These are phyloP conservation scores for Dalbergia cultrata DNA, from an alignment of 306 rosid genomes.

Conservation along the genomic window DNA sequence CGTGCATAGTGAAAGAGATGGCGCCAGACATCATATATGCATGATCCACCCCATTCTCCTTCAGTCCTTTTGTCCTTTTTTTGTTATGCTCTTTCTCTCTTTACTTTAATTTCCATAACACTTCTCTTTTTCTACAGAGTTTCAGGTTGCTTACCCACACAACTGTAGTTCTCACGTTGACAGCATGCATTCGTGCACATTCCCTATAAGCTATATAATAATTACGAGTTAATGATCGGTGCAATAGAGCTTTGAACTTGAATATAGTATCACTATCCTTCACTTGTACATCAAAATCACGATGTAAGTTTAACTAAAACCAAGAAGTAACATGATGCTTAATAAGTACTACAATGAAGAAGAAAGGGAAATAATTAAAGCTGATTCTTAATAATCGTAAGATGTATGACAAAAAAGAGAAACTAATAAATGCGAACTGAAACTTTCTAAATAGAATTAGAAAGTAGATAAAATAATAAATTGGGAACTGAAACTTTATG, in stretches of 20 bases:
- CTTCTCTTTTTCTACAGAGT: background rate
- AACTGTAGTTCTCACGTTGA: background rate
- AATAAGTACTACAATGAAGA: background rate
- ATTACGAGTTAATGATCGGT: background rate
- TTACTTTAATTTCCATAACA: constrained; percentile 19
- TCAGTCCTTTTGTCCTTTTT: background rate
- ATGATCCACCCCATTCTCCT: constrained; percentile 28
- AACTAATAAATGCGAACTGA: too few species aligned
- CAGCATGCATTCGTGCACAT: constrained; percentile 35
- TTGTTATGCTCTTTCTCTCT: background rate
- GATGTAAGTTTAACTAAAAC: background rate
- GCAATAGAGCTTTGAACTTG: background rate
- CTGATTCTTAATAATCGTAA: too few species aligned
- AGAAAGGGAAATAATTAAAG: background rate
- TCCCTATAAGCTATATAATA: background rate
- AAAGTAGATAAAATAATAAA: too few species aligned
- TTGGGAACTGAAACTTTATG: too few species aligned
- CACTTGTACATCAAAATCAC: background rate
- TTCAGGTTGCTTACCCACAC: constrained; percentile 19
- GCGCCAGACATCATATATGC: constrained; percentile 35
- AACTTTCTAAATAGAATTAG: too few species aligned
- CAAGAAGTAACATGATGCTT: background rate
- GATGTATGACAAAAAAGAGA: too few species aligned
- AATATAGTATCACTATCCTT: background rate
- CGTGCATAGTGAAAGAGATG: constrained; percentile 24